A percentile compares a stretch with the other conserved stretches of the same genome.
Evolutionary conservation across 1,284 basidiomycete genomes (phyloP).

Genomic region (Cutaneotrichosporon sp.): DNA sequence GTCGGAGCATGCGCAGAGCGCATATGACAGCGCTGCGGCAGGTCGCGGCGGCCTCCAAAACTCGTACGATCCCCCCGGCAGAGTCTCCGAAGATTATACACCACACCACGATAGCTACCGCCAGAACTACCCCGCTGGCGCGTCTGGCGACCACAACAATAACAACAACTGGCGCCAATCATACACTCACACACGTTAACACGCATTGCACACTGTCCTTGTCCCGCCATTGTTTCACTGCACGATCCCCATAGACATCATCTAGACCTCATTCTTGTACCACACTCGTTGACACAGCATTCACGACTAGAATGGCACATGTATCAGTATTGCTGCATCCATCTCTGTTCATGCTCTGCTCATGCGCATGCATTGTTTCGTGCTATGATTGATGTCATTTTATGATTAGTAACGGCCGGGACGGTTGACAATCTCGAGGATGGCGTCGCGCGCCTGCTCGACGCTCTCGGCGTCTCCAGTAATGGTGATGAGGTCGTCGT

Average conservation of each 20-base stretch:
- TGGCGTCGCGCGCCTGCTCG: conserved; percentile 73
- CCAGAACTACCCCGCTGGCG: background rate
- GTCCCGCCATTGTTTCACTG: background rate
- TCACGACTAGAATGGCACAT: background rate
- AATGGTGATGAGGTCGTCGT: conserved; percentile 75
- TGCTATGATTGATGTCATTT: background rate
- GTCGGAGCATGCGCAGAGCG: background rate
- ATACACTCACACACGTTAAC: background rate
- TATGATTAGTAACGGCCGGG: conserved; percentile 3
- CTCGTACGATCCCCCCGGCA: background rate
- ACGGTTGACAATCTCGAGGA: conserved; percentile 64
- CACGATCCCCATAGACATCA: background rate
- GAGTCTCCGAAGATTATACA: background rate
- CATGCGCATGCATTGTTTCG: background rate
- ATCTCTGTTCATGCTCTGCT: background rate
- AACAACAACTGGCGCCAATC: background rate
- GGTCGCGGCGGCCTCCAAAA: background rate
- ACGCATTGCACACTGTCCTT: background rate
- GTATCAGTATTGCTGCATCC: background rate
- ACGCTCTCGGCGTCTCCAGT: conserved; percentile 70
- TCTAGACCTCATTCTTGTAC: background rate
- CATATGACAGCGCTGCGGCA: conserved; percentile 3
- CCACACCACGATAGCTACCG: background rate
- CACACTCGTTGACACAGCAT: conserved; percentile 2
- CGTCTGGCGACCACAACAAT: background rate